Percentiles rank a stretch among this genome's conserved stretches.
Evolutionary conservation across 164 flowering plant species (phyloP).

Genomic region (Berberis thunbergii): DNA sequence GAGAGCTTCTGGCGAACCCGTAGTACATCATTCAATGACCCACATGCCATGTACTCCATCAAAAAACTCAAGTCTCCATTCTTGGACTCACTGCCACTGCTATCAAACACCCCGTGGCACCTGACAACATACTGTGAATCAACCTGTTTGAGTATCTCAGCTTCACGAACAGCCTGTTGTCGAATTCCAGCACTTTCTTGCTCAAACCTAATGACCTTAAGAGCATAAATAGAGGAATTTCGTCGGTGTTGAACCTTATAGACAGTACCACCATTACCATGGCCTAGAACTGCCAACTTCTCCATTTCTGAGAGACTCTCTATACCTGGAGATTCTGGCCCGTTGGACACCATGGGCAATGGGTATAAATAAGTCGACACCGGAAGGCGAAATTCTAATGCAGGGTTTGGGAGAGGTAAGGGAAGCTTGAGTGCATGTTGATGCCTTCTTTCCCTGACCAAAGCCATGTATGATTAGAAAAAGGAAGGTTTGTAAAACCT

Average conservation of each 20-base stretch:
- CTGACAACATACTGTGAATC: slow-evolving; percentile 30
- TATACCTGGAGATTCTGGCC: slow-evolving; percentile 19
- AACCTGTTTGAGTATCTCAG: slow-evolving; percentile 32
- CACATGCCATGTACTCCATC: slow-evolving; percentile 54
- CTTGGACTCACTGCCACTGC: background rate
- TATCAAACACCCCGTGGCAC: slow-evolving; percentile 34
- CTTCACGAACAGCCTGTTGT: slow-evolving; percentile 27
- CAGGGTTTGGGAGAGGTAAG: slow-evolving; percentile 17
- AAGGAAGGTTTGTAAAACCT: background rate
- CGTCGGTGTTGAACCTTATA: slow-evolving; percentile 34
- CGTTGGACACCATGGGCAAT: slow-evolving; percentile 4
- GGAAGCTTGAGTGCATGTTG: slow-evolving; percentile 31
- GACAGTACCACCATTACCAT: slow-evolving; percentile 39
- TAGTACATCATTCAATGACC: slow-evolving; percentile 37
- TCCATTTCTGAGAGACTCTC: slow-evolving; percentile 31
- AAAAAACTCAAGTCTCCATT: slow-evolving; percentile 24
- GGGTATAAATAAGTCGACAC: background rate
- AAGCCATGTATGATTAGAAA: slow-evolving; percentile 14
- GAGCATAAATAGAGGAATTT: slow-evolving; percentile 23
- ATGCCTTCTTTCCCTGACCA: slow-evolving; percentile 41
- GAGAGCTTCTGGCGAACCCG: slow-evolving; percentile 12
- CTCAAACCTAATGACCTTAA: slow-evolving; percentile 27
- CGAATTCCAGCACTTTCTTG: slow-evolving; percentile 4
- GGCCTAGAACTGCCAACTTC: slow-evolving; percentile 38
- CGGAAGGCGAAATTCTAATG: background rate